phyloP scores from a whole-genome alignment of 2,329 filamentous ascomycete genomes.

The Conoideocrella luteorostrata region DNA sequence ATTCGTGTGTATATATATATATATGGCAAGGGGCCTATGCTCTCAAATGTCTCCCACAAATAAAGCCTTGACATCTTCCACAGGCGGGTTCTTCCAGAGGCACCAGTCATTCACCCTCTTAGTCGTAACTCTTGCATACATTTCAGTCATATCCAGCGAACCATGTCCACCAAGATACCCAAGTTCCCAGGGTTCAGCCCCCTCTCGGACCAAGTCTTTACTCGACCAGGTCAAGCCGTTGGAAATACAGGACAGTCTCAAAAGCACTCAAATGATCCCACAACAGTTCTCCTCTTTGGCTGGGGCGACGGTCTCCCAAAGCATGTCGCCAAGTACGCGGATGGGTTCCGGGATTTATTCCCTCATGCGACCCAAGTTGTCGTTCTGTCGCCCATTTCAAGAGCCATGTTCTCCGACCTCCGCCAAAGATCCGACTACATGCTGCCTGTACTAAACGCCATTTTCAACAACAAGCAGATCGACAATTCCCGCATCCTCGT shows the following conservation, averaged over 20 bases:
- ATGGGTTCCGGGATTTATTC: constrained; percentile 44
- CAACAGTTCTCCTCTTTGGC: constrained; percentile 46
- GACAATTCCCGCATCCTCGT: constrained; percentile 33
- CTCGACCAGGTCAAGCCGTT: constrained; percentile 29
- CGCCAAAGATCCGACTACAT: constrained; percentile 38
- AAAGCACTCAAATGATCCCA: constrained; percentile 25
- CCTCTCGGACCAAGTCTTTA: constrained; percentile 40
- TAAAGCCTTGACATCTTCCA: too few species aligned
- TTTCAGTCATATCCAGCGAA: not conserved
- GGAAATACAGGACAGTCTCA: constrained; percentile 10
- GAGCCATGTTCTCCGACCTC: constrained; percentile 37
- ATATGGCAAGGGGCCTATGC: too few species aligned
- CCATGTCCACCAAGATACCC: constrained; percentile 11
- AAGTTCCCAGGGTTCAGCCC: constrained; percentile 38
- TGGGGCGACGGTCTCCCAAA: constrained; percentile 52
- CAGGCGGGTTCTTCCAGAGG: too few species aligned
- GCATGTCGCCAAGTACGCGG: constrained; percentile 49
- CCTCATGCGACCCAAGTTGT: constrained; percentile 45
- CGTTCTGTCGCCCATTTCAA: constrained; percentile 42
- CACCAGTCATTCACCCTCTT: too few species aligned
- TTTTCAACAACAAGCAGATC: constrained; percentile 20
- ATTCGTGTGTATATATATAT: not conserved
- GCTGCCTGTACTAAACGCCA: constrained; percentile 35
- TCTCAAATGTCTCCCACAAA: too few species aligned
- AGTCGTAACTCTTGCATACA: too few species aligned